Conservation (phyloP, 2,329 filamentous ascomycete species). For the Aspergillus sergii region DNA sequence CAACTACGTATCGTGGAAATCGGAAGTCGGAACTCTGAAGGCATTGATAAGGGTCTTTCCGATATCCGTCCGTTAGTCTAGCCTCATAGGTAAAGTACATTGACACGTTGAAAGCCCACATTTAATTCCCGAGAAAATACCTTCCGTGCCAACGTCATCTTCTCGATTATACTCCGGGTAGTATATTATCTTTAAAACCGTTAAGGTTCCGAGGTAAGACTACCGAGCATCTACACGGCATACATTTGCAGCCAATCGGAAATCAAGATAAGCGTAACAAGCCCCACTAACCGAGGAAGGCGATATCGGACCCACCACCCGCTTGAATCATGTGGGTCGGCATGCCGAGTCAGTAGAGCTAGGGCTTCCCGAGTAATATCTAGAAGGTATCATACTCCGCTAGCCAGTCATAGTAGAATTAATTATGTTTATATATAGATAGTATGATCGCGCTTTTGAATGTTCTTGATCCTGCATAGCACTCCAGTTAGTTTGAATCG, state of each 20-base stretch:
- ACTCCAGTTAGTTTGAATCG: not conserved
- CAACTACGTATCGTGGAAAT: not conserved
- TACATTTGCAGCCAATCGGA: too few relatives aligned
- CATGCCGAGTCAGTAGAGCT: not conserved
- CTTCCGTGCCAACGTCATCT: not conserved
- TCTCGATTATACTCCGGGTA: not conserved
- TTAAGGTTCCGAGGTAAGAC: not conserved
- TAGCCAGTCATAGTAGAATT: not conserved
- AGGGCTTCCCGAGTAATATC: not conserved
- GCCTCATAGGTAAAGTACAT: too few relatives aligned
- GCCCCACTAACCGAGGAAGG: not conserved
- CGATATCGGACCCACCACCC: not conserved
- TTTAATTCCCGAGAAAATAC: not conserved
- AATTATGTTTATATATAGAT: not conserved
- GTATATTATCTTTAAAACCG: not conserved
- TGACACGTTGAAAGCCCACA: not conserved
- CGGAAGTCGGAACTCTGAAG: not conserved
- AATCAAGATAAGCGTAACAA: accelerated
- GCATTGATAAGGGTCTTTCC: not conserved
- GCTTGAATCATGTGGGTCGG: not conserved
- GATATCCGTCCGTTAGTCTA: not conserved
- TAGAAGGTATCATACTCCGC: not conserved
- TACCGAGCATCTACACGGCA: not conserved
- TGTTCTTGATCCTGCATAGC: not conserved
- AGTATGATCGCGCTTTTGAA: not conserved